Evolutionary conservation across 345 rosid species (phyloP), one percentile per base, ranked within the genome.

Genomic region (Zanthoxylum bungeanum): DNA sequence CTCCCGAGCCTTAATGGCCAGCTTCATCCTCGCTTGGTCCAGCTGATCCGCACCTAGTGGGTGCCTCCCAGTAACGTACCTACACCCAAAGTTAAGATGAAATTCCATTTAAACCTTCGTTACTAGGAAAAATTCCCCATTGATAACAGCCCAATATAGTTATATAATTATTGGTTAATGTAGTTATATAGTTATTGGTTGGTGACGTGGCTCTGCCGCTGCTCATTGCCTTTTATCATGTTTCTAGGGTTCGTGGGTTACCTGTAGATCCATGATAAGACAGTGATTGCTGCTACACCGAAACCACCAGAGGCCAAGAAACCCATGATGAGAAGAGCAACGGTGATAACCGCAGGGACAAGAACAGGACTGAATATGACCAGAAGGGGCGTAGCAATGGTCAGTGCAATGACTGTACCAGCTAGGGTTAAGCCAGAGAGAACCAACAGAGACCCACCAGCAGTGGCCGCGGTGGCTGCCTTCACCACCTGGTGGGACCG

Each of bases 351-450:
- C 9, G 95, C 93, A 0, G 96, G 98, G 70, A 93, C 89, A 1
- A 93, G 85, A 47, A 93, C 90, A 0, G 97, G 98, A 74, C 97
- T 93, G 80, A 86, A 90, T 19, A 91, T 86, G 68, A 93, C 92
- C n/a, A 93, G 79, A 51, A 93, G 79, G 1, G 96, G 98, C 8
- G 97, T 93, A 27, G 88, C 97, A 1, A 93, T 76, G 67, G 87
- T 84, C 73, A 93, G 84, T 22, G 80, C 88, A 17, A 93, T 91
- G 72, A 93, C 96, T 0, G 97, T 91, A 49, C 87, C 94, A 1
- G 82, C 88, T 0, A 93, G 83, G 53, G 80, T 91, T 28, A 91
- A 77, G 33, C 93, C 87, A 7, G 98, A 89, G 70, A 91, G 93
- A 9, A 91, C 69, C 39, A 91, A 80, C 22, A 91, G 91, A 37